Evolutionary conservation across 352 stramenopile genomes (phyloP).

Genomic region (Pythium volutum): DNA sequence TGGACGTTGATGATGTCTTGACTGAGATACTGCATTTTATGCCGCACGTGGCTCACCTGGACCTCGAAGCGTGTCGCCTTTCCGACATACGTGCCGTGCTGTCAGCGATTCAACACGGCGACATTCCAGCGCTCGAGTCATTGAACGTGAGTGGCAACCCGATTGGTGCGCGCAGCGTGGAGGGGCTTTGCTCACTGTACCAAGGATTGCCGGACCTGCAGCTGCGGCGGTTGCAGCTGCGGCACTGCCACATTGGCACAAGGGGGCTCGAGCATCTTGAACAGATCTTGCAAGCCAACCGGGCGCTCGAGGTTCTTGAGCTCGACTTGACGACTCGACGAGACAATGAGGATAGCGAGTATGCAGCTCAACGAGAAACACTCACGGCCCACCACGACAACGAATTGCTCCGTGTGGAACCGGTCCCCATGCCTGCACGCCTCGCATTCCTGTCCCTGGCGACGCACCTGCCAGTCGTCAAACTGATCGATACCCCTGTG

Average conservation of each 20-base stretch:
- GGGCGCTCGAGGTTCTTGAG: slow-evolving; percentile 4
- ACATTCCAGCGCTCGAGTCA: neutral
- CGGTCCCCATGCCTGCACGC: neutral
- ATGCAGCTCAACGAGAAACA: neutral
- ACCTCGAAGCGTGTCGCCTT: slow-evolving; percentile 16
- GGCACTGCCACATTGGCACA: slow-evolving; percentile 8
- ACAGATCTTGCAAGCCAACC: neutral
- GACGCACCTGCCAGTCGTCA: neutral
- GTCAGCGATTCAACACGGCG: neutral
- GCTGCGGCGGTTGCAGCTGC: slow-evolving; percentile 8
- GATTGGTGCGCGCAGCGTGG: neutral
- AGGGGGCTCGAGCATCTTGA: neutral
- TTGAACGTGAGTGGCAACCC: slow-evolving; percentile 7
- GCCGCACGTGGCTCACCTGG: slow-evolving; percentile 3
- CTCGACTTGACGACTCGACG: neutral
- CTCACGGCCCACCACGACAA: neutral
- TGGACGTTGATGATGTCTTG: neutral
- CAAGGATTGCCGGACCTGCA: neutral
- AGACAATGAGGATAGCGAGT: slow-evolving; percentile 1
- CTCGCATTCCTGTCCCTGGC: slow-evolving; percentile 12
- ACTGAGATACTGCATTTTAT: neutral
- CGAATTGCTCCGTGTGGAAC: neutral
- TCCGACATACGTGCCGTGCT: neutral
- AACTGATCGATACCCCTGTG: slow-evolving; percentile 11
- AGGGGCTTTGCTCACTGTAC: neutral